phyloP scores from a whole-genome alignment of 768 basidiomycete genomes.

The Mycena capillaripes region DNA sequence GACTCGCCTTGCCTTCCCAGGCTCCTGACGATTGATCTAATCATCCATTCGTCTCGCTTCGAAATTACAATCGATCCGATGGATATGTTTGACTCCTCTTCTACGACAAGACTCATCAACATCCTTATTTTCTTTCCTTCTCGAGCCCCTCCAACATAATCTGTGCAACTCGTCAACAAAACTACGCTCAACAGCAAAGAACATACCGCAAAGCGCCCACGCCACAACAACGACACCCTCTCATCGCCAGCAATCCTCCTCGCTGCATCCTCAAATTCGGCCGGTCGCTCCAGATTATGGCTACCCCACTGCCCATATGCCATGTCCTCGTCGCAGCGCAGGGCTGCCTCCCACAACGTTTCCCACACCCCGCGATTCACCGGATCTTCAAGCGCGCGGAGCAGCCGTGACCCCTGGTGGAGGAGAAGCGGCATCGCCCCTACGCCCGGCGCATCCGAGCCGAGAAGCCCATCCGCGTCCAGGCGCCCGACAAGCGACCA shows the following conservation, averaged over 20 bases:
- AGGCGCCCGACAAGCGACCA: conserved; percentile 28
- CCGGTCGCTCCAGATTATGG: background rate
- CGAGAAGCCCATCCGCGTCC: conserved; percentile 1
- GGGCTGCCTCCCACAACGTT: conserved; percentile 19
- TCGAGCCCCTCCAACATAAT: conserved; percentile 13
- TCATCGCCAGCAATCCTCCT: conserved; percentile 7
- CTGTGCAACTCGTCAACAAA: background rate
- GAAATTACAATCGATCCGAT: too few species aligned
- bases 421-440: conserved; percentile 5
- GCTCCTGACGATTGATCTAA: too few species aligned
- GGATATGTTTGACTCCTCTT: too few species aligned
- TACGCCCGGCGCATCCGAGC: background rate
- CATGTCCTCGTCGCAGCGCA: conserved; percentile 11
- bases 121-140: conserved; percentile 6
- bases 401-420: conserved; percentile 1
- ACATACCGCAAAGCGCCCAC: conserved; percentile 30
- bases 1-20: too few species aligned
- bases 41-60: too few species aligned
- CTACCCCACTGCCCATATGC: conserved; percentile 1
- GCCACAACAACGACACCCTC: conserved; percentile 11
- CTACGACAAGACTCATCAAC: too few species aligned
- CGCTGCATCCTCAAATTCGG: conserved; percentile 2
- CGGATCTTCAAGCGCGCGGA: conserved; percentile 20
- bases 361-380: conserved; percentile 15
- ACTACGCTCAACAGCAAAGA: background rate